Evolutionary conservation across 371 early-diverging fungal genomes (phyloP).

Genomic region (Mucor irregularis): DNA sequence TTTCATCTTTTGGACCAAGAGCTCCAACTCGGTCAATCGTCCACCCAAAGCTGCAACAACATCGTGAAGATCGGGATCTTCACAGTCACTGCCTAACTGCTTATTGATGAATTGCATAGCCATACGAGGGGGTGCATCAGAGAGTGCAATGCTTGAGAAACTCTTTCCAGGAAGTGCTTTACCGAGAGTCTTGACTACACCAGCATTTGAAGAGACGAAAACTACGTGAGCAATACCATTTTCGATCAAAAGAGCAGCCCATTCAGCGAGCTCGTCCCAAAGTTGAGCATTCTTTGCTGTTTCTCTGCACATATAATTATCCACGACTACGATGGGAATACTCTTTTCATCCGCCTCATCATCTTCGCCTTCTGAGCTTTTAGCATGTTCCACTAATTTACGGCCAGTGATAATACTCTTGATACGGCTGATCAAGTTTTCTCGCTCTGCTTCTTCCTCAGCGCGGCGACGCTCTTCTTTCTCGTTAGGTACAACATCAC

Average conservation of each 20-base stretch:
- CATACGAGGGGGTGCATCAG: slow-evolving; percentile 70
- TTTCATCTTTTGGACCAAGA: slow-evolving; percentile 83
- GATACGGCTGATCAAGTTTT: slow-evolving; percentile 5
- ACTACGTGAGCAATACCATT: slow-evolving; percentile 89
- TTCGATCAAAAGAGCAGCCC: slow-evolving; percentile 75
- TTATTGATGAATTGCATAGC: slow-evolving; percentile 64
- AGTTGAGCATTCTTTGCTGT: slow-evolving; percentile 56
- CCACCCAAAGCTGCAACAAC: slow-evolving; percentile 81
- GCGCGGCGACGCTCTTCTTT: slow-evolving; percentile 11
- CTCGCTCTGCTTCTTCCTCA: slow-evolving; percentile 5
- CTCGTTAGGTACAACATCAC: slow-evolving; percentile 34
- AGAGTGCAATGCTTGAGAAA: slow-evolving; percentile 67
- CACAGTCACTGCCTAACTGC: slow-evolving; percentile 51
- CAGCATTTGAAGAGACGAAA: slow-evolving; percentile 80
- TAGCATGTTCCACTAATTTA: background rate
- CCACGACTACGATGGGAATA: slow-evolving; percentile 88
- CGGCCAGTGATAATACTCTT: slow-evolving; percentile 3
- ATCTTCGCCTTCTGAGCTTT: slow-evolving; percentile 15
- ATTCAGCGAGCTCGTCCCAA: slow-evolving; percentile 77
- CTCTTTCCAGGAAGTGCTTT: slow-evolving; percentile 80
- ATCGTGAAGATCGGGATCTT: slow-evolving; percentile 50
- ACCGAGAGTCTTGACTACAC: slow-evolving; percentile 67
- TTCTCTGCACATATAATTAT: slow-evolving; percentile 79
- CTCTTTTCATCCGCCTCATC: slow-evolving; percentile 24
- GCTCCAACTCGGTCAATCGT: slow-evolving; percentile 85